Evolutionary conservation across 768 basidiomycete genomes (phyloP).

Genomic region (Mycena olivaceomarginata): DNA sequence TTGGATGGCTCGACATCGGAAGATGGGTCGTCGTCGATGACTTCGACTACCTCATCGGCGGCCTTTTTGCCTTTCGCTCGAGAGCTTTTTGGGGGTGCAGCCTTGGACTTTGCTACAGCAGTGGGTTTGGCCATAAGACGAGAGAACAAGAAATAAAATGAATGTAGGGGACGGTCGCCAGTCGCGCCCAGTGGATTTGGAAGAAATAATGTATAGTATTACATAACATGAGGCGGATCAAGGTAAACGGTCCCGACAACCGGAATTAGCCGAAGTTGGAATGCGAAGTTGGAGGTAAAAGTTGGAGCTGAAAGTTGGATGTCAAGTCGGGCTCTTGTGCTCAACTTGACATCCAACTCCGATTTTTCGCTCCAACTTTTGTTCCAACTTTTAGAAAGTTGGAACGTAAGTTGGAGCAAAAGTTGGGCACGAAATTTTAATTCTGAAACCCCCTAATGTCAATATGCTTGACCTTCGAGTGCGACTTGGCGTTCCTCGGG

Average conservation of each 20-base stretch:
- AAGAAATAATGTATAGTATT: background rate
- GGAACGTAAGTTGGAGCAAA: background rate
- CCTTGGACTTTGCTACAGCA: background rate
- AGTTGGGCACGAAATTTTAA: background rate
- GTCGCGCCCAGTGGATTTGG: background rate
- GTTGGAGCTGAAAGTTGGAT: background rate
- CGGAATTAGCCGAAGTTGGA: background rate
- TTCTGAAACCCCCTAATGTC: slow-evolving; percentile 6
- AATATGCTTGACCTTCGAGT: too few relatives aligned
- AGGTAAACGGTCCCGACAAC: background rate
- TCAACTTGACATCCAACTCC: background rate
- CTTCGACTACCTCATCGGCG: background rate
- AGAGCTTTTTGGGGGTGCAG: too few relatives aligned
- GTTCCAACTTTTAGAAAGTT: background rate
- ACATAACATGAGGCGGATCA: background rate
- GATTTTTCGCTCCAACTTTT: background rate
- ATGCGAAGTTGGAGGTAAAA: background rate
- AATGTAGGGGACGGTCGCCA: too few relatives aligned
- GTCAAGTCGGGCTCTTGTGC: too few relatives aligned
- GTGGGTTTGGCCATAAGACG: background rate
- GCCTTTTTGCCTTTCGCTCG: too few relatives aligned
- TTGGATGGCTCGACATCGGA: background rate
- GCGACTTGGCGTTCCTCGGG: too few relatives aligned
- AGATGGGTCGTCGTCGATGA: background rate
- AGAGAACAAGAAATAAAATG: background rate